phyloP scores from a whole-genome alignment of 257 asterid species.

The Marsdenia floribunda region DNA sequence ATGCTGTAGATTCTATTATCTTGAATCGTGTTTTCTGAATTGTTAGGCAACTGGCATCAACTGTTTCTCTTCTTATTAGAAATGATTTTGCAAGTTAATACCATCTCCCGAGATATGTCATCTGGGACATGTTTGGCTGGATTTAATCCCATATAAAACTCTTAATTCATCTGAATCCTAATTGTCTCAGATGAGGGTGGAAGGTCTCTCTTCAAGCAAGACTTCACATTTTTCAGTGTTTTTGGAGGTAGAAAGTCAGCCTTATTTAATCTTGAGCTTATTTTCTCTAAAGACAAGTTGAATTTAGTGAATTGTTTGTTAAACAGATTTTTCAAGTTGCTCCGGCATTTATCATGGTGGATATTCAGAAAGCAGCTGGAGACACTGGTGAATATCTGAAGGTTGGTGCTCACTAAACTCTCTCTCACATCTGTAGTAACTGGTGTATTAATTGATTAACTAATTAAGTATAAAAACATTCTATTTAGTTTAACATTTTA shows the following conservation, averaged over 20 bases:
- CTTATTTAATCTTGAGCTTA: neutral
- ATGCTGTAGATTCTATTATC: constrained; percentile 41
- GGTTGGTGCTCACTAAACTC: constrained; percentile 15
- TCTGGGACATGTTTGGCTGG: neutral
- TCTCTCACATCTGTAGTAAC: too few species aligned
- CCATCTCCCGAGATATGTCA: neutral
- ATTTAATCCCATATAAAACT: neutral
- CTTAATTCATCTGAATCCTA: neutral
- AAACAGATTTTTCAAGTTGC: constrained; percentile 78
- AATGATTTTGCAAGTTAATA: neutral
- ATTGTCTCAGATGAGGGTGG: constrained; percentile 78
- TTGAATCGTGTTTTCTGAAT: neutral
- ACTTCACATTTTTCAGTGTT: constrained; percentile 85
- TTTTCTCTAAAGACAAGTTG: constrained; percentile 9
- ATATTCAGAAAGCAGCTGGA: constrained; percentile 88
- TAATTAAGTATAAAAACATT: neutral
- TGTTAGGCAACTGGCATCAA: neutral
- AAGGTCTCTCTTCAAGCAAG: constrained; percentile 77
- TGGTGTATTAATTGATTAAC: too few species aligned
- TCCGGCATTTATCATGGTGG: constrained; percentile 92
- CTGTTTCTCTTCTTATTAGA: neutral
- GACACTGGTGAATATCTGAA: constrained; percentile 66
- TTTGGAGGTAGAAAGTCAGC: constrained; percentile 57
- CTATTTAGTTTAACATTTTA: neutral
- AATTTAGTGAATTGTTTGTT: constrained; percentile 10